A percentile compares a stretch with the other conserved stretches of the same genome.
Evolutionary conservation across 2,329 filamentous ascomycete genomes (phyloP).

Genomic region (Monosporascus sp.): DNA sequence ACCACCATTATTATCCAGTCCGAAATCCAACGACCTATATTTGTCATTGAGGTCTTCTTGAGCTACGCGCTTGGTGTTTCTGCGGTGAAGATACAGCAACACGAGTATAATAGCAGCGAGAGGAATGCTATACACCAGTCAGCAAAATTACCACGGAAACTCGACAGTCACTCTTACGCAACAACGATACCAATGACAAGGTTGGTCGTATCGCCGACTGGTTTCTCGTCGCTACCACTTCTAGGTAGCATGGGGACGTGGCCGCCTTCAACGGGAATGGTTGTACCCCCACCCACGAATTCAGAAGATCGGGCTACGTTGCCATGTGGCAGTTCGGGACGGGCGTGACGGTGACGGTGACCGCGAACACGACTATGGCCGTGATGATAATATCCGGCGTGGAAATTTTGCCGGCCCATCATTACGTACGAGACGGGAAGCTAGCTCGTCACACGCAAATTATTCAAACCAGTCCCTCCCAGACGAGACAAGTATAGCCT

Average conservation of each 20-base stretch:
- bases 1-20: conserved; percentile 52
- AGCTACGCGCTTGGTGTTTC: conserved; percentile 65
- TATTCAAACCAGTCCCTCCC: neutral
- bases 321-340: conserved; percentile 11
- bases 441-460: neutral
- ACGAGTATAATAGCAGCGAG: conserved; percentile 60
- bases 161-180: conserved; percentile 50
- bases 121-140: conserved; percentile 58
- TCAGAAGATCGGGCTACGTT: conserved; percentile 9
- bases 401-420: conserved; percentile 16
- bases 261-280: conserved; percentile 3
- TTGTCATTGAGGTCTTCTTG: conserved; percentile 80
- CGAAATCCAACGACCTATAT: conserved; percentile 90
- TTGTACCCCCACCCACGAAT: conserved; percentile 7
- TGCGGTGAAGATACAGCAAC: conserved; percentile 72
- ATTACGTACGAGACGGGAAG: neutral
- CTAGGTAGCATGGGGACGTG: conserved; percentile 13
- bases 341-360: conserved; percentile 17
- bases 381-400: conserved; percentile 6
- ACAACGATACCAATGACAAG: conserved; percentile 65
- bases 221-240: conserved; percentile 53
- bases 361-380: conserved; percentile 19
- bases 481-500: neutral
- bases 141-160: conserved; percentile 6
- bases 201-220: conserved; percentile 49